These are phyloP conservation scores for Trichoderma citrinoviride DNA, from an alignment of 2,329 filamentous ascomycete genomes.

Conservation along the genomic window DNA sequence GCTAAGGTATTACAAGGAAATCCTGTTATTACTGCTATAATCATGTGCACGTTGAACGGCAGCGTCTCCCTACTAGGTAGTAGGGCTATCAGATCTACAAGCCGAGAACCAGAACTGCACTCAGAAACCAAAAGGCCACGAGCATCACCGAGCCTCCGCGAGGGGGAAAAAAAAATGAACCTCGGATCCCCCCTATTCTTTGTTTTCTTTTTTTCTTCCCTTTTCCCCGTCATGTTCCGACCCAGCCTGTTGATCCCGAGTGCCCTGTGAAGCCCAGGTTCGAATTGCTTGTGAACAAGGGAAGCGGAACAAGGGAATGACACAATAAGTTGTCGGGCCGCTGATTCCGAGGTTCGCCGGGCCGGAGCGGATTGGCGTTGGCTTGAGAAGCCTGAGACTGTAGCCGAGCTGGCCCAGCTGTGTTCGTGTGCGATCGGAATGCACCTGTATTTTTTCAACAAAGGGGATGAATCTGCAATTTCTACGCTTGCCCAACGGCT, in stretches of 20 bases:
- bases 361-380: background rate
- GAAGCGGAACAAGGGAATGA: background rate
- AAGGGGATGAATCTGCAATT: too few species aligned
- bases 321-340: background rate
- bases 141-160: background rate
- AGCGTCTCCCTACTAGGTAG: too few species aligned
- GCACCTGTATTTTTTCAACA: too few species aligned
- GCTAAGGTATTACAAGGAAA: too few species aligned
- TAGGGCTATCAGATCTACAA: background rate
- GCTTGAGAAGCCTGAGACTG: too few species aligned
- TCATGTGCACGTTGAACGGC: too few species aligned
- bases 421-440: conserved; percentile 10
- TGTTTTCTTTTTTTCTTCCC: too few species aligned
- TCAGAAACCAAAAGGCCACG: too few species aligned
- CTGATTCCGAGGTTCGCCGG: conserved; percentile 21
- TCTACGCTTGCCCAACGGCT: too few species aligned
- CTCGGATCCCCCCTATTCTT: background rate
- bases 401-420: background rate
- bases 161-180: background rate
- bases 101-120: too few species aligned
- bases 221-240: conserved; percentile 18
- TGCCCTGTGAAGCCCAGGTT: too few species aligned
- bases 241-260: background rate
- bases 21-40: too few species aligned
- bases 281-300: conserved; percentile 3